Evolutionary conservation across 257 asterid species (phyloP), one percentile per base, ranked within the genome.

Genomic region (Penstemon davidsonii): DNA sequence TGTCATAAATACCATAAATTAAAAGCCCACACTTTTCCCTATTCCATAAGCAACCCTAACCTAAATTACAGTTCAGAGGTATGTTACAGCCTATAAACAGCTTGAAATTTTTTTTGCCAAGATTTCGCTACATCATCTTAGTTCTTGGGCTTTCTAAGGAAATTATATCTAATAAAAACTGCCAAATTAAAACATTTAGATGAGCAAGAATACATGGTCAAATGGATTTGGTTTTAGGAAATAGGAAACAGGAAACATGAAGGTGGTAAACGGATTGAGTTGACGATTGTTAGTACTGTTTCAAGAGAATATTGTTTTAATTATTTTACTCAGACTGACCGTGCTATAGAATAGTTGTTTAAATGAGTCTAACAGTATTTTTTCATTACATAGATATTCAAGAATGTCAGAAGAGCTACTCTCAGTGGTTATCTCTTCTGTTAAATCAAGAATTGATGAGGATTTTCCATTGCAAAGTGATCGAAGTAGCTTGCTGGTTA

Each of bases 371-470:
- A 56, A 61, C 52, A 72, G 68, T 53, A 39, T 59, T 55, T 68
- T 55, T 47, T 71, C 47, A 47, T 75, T 76, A 36, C 67, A 45
- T 81, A 92, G 98, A 73, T 92, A 92, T 79, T 79, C 90, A 60
- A 84, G 98, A 82, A 92, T 92, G 98, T 86, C 97, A 11, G 62
- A 61, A 3, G 96, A 90, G 74, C 86, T 92, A 76, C 86, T 92
- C 81, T 72, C 88, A 43, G 71, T 72, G 56, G 86, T 88, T 67
- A 78, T 92, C 73, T 78, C 88, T 70, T 81, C 96, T 49, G 69
- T 88, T 79, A 89, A 70, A 72, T 86, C 80, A 71, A 86, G 80
- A 78, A 79, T 90, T 69, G 88, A 83, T 38, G 91, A 77, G 64
- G 90, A 88, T 41, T 83, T 85, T 76, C 76, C 81, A 58, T 76